Evolutionary conservation across 192 early-diverging fungal species (phyloP).

Genomic region (Backusella tarrabulga): DNA sequence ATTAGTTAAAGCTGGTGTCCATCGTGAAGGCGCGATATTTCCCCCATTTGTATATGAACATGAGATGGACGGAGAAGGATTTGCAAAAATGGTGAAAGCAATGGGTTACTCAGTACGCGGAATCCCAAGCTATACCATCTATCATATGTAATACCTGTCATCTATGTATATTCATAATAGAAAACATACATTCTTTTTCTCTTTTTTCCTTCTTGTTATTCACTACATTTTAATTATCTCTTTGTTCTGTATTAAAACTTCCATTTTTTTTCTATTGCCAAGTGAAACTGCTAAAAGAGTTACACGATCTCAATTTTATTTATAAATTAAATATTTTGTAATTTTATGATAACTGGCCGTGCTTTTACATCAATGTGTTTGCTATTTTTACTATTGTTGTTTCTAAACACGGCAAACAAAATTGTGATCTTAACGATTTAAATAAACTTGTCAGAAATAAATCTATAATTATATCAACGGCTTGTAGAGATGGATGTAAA

Average conservation of each 20-base stretch:
- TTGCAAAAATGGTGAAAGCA: slow-evolving; percentile 65
- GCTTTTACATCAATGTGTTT: not conserved
- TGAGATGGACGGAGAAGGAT: slow-evolving; percentile 67
- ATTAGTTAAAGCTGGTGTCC: slow-evolving; percentile 60
- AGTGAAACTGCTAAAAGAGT: not conserved
- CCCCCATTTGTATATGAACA: slow-evolving; percentile 62
- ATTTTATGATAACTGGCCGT: not conserved
- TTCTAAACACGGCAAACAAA: not conserved
- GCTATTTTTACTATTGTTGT: not conserved
- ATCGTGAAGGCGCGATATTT: slow-evolving; percentile 63
- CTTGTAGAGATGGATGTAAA: not conserved
- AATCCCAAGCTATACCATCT: slow-evolving; percentile 56
- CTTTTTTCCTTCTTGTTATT: not conserved
- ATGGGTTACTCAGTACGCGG: slow-evolving; percentile 62
- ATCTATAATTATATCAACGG: not conserved
- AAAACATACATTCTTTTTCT: not conserved
- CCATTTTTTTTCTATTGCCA: not conserved
- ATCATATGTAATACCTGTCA: slow-evolving; percentile 35
- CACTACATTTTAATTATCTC: not conserved
- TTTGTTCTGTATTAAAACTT: not conserved
- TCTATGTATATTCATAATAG: not conserved
- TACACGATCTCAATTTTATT: not conserved
- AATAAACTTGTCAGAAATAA: no score
- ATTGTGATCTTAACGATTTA: not conserved
- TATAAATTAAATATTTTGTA: not conserved